Base-by-base conservation (phyloP, 495 filamentous ascomycete species). In the Podospora australis region DNA sequence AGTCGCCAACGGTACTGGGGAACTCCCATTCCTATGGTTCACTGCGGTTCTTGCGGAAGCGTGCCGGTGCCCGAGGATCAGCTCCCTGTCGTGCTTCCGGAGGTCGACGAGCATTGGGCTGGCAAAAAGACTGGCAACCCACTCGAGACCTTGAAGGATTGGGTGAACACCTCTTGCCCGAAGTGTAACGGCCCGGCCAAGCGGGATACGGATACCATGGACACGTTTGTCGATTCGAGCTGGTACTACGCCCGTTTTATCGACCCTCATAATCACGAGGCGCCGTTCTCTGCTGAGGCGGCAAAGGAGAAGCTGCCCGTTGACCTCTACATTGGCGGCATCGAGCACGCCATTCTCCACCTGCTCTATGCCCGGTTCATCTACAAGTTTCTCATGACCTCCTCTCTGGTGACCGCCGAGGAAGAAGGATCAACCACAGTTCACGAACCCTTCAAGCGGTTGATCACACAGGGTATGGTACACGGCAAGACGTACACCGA, bases 171-270 rank as follows among this genome's bases (percentile, higher is more conserved):
- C 0, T 55, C 70, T 0, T 95, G 89, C 56, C 89, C 89, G 2
- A 83, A 75, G 24, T 95, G 89, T 52, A 67, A 71, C 8, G 73
- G 76, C 4, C 65, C 75, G 4, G 89, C 88, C 6, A 84, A 79
- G 58, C 80, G 89, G 24, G 89, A 95, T 57, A 95, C 89, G 2
- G 89, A 95, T 59, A 95, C 89, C 0, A 94, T 95, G 89, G 89
- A 95, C 63, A 95, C 89, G 0, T 95, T 95, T 63, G 87, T 95
- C 29, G 89, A 95, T 64, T 91, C 87, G 0, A 91, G 87, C 36
- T 95, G 89, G 89, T 95, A 95, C 61, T 94, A 79, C 54, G 78
- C 90, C 71, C 79, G 88, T 0, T 95, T 86, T 58, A 62, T 82
- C 29, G 86, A 91, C 52, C 63, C 84, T 1, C 66, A 80, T 2